Evolutionary conservation across 306 rosid genomes (phyloP).

Genomic region (Quercus aquifolioides): DNA sequence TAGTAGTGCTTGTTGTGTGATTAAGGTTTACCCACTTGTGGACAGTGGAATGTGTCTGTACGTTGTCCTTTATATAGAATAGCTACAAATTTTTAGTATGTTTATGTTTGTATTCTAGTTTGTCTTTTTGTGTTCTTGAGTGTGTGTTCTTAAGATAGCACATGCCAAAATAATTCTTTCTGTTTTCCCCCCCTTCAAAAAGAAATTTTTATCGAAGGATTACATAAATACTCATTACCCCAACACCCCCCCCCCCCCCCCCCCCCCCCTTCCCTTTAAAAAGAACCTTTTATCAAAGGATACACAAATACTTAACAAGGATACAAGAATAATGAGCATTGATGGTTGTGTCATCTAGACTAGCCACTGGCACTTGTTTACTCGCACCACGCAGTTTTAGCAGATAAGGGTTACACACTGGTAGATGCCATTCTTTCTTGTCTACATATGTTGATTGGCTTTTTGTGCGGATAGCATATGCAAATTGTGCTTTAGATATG

Average conservation of each 20-base stretch:
- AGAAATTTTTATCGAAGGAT: not conserved
- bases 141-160: not conserved
- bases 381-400: not conserved
- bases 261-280: accelerated
- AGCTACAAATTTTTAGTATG: not conserved
- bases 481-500: not conserved
- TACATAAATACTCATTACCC: not conserved
- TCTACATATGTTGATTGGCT: not conserved
- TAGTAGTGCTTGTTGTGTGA: not conserved
- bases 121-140: not conserved
- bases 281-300: not conserved
- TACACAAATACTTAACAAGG: not conserved
- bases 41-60: not conserved
- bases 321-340: not conserved
- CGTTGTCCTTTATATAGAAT: not conserved
- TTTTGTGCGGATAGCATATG: not conserved
- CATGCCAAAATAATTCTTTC: not conserved
- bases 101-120: not conserved
- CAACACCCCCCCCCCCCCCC: accelerated
- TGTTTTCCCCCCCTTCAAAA: too few species aligned
- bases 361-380: not conserved
- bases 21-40: not conserved
- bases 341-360: not conserved
- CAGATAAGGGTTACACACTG: too few species aligned
- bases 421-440: not conserved